Percentiles rank a stretch among this genome's conserved stretches.
Conservation (phyloP, 129 eudicot species). For the Dittrichia graveolens region DNA sequence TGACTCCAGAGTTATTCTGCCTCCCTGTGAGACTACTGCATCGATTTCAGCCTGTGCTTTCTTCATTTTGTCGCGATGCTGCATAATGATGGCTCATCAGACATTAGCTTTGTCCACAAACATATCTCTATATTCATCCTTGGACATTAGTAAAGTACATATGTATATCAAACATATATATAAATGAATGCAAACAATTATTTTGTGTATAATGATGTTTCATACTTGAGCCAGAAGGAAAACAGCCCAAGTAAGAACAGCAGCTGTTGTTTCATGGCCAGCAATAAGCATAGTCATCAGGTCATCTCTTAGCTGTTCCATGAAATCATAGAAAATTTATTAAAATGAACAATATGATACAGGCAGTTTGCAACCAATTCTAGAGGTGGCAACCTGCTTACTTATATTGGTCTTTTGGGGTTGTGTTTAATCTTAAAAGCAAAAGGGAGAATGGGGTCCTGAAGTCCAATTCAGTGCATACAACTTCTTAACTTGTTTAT, state of each 20-base stretch:
- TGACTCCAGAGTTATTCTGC: slow-evolving; percentile 64
- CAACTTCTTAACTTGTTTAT: too few relatives aligned
- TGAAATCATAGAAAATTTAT: not conserved
- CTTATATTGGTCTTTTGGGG: not conserved
- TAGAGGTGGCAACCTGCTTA: too few relatives aligned
- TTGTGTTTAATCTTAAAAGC: not conserved
- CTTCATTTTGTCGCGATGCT: slow-evolving; percentile 93
- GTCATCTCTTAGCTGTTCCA: slow-evolving; percentile 88
- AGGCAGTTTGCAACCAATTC: not conserved
- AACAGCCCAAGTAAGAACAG: slow-evolving; percentile 96
- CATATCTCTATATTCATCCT: slow-evolving; percentile 9
- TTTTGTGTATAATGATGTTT: not conserved
- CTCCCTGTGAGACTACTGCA: slow-evolving; percentile 64
- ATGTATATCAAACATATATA: not conserved
- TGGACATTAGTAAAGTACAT: slow-evolving; percentile 15
- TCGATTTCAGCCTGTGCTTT: slow-evolving; percentile 95
- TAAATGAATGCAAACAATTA: not conserved
- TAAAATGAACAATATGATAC: not conserved
- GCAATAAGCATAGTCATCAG: slow-evolving; percentile 99
- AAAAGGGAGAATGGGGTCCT: too few relatives aligned
- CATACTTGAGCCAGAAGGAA: slow-evolving; percentile 89
- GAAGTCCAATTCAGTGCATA: too few relatives aligned
- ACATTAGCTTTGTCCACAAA: slow-evolving; percentile 21
- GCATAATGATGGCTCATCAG: slow-evolving; percentile 38
- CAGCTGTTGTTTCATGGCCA: slow-evolving; percentile 99